phyloP scores from a whole-genome alignment of 441 rosid genomes.

The Arabidopsis lyrata region DNA sequence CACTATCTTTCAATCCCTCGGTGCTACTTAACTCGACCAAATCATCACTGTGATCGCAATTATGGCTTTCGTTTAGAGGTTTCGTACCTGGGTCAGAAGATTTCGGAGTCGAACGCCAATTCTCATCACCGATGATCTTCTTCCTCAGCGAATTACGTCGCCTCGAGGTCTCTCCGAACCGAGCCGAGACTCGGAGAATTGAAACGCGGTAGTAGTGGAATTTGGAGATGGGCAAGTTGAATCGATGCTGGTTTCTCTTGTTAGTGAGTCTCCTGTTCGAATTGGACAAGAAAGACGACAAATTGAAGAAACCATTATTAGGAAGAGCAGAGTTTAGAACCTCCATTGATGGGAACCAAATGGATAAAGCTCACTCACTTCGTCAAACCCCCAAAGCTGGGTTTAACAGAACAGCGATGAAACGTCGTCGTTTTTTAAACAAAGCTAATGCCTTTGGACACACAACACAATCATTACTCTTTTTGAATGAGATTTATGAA shows the following conservation, averaged over 20 bases:
- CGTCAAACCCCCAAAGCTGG: conserved; percentile 29
- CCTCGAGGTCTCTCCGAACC: conserved; percentile 54
- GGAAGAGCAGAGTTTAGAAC: conserved; percentile 46
- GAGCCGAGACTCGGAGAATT: conserved; percentile 60
- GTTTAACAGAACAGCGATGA: conserved; percentile 10
- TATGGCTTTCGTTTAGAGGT: conserved; percentile 28
- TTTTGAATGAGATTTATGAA: not conserved
- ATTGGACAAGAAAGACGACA: conserved; percentile 48
- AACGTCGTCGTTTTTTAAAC: conserved; percentile 15
- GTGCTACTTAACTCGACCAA: conserved; percentile 35
- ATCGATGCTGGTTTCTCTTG: conserved; percentile 37
- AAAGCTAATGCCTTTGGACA: not conserved
- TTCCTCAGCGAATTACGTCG: conserved; percentile 81
- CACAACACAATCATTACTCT: not conserved
- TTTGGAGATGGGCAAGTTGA: conserved; percentile 44
- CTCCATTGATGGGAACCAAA: conserved; percentile 51
- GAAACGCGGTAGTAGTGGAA: conserved; percentile 29
- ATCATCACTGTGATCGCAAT: conserved; percentile 25
- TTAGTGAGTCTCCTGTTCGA: conserved; percentile 39
- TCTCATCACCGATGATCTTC: conserved; percentile 63
- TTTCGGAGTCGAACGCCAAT: conserved; percentile 57
- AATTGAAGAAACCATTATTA: conserved; percentile 25
- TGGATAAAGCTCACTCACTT: conserved; percentile 1
- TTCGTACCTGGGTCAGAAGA: conserved; percentile 49
- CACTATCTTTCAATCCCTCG: conserved; percentile 45